Percentiles rank a stretch among this genome's conserved stretches.
Conservation (phyloP, 805 yeast species). For the Candida suzukii region DNA sequence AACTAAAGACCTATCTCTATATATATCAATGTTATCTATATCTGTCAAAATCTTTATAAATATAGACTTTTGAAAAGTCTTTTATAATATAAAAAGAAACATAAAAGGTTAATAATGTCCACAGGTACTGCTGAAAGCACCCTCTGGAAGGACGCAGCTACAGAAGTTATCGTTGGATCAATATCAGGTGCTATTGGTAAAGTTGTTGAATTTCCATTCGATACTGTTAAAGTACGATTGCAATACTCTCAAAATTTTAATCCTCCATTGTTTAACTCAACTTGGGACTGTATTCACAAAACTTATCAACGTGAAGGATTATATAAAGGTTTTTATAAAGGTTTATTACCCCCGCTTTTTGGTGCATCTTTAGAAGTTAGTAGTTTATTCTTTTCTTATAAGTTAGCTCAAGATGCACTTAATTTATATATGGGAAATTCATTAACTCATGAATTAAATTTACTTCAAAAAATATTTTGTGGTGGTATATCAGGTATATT, state of each 20-base stretch:
- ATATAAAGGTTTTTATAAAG: conserved; percentile 63
- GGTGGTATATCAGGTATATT: conserved; percentile 82
- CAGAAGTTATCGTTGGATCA: conserved; percentile 44
- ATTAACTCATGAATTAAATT: conserved; percentile 12
- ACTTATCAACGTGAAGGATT: conserved; percentile 68
- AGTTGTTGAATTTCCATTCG: conserved; percentile 85
- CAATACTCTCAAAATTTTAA: conserved; percentile 62
- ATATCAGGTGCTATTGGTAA: conserved; percentile 80
- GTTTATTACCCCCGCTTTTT: conserved; percentile 72
- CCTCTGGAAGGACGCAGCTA: conserved; percentile 15
- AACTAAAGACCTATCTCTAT: too few species aligned
- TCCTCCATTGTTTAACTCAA: conserved; percentile 43
- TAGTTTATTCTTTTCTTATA: conserved; percentile 63
- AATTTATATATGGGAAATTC: conserved; percentile 16
- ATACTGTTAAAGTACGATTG: conserved; percentile 82
- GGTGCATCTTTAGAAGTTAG: conserved; percentile 93
- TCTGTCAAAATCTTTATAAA: too few species aligned
- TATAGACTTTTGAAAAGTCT: too few species aligned
- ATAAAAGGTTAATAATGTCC: too few species aligned
- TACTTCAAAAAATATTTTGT: conserved; percentile 37
- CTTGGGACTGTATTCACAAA: conserved; percentile 56
- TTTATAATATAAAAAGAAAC: too few species aligned
- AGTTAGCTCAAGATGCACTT: conserved; percentile 33
- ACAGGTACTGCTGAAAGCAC: too few species aligned
- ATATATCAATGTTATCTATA: too few species aligned